A percentile compares a stretch with the other conserved stretches of the same genome.
phyloP scores from a whole-genome alignment of 208 protist species.

The Crithidia acanthocephali region DNA sequence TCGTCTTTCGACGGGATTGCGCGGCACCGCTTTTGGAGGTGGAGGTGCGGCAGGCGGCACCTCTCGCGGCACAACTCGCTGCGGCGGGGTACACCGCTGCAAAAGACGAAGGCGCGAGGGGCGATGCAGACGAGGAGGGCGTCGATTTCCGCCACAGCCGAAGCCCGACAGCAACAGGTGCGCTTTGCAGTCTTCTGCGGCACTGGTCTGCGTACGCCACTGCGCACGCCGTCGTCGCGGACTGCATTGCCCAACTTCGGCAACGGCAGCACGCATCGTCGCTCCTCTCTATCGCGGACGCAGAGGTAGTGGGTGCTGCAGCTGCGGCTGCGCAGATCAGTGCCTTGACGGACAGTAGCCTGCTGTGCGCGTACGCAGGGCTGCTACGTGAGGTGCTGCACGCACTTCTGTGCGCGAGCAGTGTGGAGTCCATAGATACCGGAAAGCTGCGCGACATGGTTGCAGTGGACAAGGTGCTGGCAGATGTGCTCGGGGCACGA shows the following conservation, averaged over 20 bases:
- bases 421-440: background rate
- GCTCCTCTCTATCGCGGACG: background rate
- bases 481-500: slow-evolving; percentile 4
- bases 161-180: background rate
- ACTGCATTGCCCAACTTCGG: slow-evolving; percentile 5
- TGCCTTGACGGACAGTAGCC: slow-evolving; percentile 17
- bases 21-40: slow-evolving; percentile 28
- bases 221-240: slow-evolving; percentile 5
- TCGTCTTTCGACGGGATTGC: slow-evolving; percentile 23
- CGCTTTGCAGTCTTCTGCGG: slow-evolving; percentile 9
- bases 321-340: too few species aligned
- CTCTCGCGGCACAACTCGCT: slow-evolving; percentile 16
- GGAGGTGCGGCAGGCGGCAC: slow-evolving; percentile 16
- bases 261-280: background rate
- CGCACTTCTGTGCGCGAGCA: background rate
- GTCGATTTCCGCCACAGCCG: background rate
- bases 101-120: background rate
- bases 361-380: slow-evolving; percentile 21
- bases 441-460: background rate
- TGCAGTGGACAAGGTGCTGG: background rate
- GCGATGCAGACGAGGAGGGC: background rate
- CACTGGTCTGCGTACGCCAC: slow-evolving; percentile 17
- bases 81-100: slow-evolving; percentile 6
- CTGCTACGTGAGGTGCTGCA: slow-evolving; percentile 18
- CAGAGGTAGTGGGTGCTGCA: too few species aligned